phyloP scores from a whole-genome alignment of 495 filamentous ascomycete genomes.

The Lasiosphaeris hirsuta region DNA sequence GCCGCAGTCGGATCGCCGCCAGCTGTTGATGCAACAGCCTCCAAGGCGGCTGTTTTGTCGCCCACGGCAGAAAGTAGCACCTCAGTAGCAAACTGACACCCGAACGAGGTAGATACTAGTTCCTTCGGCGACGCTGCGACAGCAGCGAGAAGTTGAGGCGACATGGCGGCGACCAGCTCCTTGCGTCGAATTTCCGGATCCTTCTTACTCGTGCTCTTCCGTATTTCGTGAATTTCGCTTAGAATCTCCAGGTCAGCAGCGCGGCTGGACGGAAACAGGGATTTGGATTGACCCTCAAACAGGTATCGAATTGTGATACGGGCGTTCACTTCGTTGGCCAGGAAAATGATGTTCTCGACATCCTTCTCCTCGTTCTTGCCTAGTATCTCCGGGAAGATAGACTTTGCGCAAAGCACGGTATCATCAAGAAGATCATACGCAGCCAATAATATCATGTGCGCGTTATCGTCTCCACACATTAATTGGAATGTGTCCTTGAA shows the following conservation, averaged over 20 bases:
- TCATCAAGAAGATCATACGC: conserved; percentile 92
- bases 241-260: conserved; percentile 62
- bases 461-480: conserved; percentile 75
- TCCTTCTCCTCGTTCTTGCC: conserved; percentile 60
- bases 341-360: conserved; percentile 58
- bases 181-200: conserved; percentile 68
- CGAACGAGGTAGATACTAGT: conserved; percentile 71
- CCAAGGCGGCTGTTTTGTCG: conserved; percentile 65
- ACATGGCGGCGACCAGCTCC: conserved; percentile 69
- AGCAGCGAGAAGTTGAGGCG: conserved; percentile 63
- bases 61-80: conserved; percentile 73
- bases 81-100: conserved; percentile 81
- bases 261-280: conserved; percentile 60
- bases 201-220: conserved; percentile 85
- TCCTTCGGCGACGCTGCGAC: conserved; percentile 64
- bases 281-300: conserved; percentile 67
- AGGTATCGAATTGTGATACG: conserved; percentile 81
- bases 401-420: conserved; percentile 80
- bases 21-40: conserved; percentile 67
- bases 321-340: conserved; percentile 66
- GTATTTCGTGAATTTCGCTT: conserved; percentile 68
- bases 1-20: conserved; percentile 55
- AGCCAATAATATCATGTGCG: conserved; percentile 75
- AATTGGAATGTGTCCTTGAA: conserved; percentile 81
- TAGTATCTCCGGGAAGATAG: conserved; percentile 78